Conservation (phyloP, 2,329 filamentous ascomycete species). For the Hirsutella rhossiliensis region DNA sequence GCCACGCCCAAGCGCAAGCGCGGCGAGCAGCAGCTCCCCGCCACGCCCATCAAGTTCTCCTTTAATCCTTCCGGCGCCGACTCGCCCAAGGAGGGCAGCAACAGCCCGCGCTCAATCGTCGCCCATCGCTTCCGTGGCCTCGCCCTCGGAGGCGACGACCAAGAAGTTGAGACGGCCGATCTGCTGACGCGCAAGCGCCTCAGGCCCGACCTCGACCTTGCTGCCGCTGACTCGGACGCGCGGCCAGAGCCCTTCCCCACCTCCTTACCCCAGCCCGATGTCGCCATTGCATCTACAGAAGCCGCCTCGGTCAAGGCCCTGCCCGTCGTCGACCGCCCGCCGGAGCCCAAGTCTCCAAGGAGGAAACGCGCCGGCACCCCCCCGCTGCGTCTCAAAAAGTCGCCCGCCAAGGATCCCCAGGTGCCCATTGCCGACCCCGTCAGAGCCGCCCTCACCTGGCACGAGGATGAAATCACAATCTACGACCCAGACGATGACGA, state of each 20-base stretch:
- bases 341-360: conserved; percentile 19
- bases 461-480: conserved; percentile 55
- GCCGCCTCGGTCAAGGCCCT: conserved; percentile 4
- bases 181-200: conserved; percentile 4
- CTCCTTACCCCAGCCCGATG: background rate
- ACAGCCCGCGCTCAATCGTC: conserved; percentile 40
- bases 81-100: conserved; percentile 31
- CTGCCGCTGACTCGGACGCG: background rate
- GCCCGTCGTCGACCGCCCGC: conserved; percentile 24
- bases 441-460: conserved; percentile 52
- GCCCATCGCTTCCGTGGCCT: conserved; percentile 40
- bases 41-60: conserved; percentile 29
- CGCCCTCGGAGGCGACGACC: conserved; percentile 33
- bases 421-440: conserved; percentile 36
- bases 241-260: conserved; percentile 9
- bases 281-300: background rate
- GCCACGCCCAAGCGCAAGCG: conserved; percentile 35
- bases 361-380: conserved; percentile 26
- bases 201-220: conserved; percentile 1
- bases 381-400: conserved; percentile 18
- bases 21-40: conserved; percentile 17
- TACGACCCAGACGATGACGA: conserved; percentile 53
- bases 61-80: conserved; percentile 26
- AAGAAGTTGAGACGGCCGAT: conserved; percentile 11
- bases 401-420: conserved; percentile 17